Conservation (phyloP, 805 yeast genomes). For the Candida namnaoensis region DNA sequence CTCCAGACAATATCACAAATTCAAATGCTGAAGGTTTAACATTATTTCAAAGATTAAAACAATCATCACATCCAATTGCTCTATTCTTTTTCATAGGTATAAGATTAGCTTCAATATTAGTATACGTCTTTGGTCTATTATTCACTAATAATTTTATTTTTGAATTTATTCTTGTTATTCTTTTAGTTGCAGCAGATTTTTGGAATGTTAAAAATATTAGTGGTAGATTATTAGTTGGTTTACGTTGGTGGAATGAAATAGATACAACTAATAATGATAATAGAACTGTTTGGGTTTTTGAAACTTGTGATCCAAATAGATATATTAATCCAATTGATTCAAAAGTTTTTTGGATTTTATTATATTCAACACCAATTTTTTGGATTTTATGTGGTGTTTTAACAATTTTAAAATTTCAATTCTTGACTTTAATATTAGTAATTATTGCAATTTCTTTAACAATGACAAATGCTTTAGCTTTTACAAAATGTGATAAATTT, state of each 20-base stretch:
- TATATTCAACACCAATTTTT: constrained; percentile 65
- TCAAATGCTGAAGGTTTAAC: constrained; percentile 12
- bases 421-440: constrained; percentile 56
- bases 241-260: constrained; percentile 96
- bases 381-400: constrained; percentile 73
- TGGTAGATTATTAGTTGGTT: constrained; percentile 84
- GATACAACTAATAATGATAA: constrained; percentile 39
- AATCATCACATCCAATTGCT: constrained; percentile 83
- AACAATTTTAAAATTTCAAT: constrained; percentile 71
- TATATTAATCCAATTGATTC: constrained; percentile 88
- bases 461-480: constrained; percentile 79
- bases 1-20: background rate
- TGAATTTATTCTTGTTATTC: constrained; percentile 69
- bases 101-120: constrained; percentile 42
- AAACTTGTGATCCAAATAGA: constrained; percentile 66
- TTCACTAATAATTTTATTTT: constrained; percentile 61
- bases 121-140: constrained; percentile 64
- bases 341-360: constrained; percentile 74
- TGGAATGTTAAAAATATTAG: constrained; percentile 91
- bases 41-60: constrained; percentile 38
- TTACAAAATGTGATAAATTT: constrained; percentile 87
- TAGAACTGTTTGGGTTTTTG: constrained; percentile 62
- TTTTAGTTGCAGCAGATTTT: constrained; percentile 80
- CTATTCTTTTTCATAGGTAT: constrained; percentile 53
- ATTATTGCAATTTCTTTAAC: constrained; percentile 65